Base-by-base conservation (phyloP, 2,329 filamentous ascomycete genomes). In the Trichoderma pleuroti region DNA sequence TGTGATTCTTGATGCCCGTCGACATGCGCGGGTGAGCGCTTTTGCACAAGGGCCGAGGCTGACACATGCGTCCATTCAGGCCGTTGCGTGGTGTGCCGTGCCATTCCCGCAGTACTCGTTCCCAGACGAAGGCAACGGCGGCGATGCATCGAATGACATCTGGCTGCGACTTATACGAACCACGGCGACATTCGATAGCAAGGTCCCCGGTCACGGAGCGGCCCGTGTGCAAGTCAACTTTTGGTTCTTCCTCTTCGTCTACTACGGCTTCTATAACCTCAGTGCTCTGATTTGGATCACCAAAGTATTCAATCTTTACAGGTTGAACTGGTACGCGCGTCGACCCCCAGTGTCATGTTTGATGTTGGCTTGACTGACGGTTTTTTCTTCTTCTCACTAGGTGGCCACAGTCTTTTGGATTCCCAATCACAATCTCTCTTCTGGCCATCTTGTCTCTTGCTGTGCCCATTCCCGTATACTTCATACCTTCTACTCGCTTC, bases 271-370 rank as follows among this genome's bases (percentile, higher is more conserved):
- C 74, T 92, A 92, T 79, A 91, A 90, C 76, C 76, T 91, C 28
- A 90, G 88, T 5, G 90, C 89, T 3, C 80, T 92, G 74, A 86
- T 90, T 72, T 92, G 89, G 88, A 91, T 92, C 76, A 92, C 90
- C 61, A 91, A 91, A 76, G 85, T 91, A 6, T 92, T 92, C 78
- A 92, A 92, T 75, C 83, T 92, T 26, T 92, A 92, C 82, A 88
- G 86, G 72, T 82, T 92, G 70, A 92, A 92, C 80, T 92, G 90
- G 90, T 79, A 72, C 32, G 72, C 67, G 65, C 68, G 18, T 7
- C 9, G 36, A 12, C 7, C 7, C 63, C 4, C 4, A n/a, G 4
- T 32, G 21, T 28, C 34, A 6, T 18, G 14, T 16, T 12, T 5
- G 11, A 3, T 32, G 14, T 9, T 9, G 21, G 7, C 26, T 32